Evolutionary conservation across 257 asterid genomes (phyloP).

Genomic region (Solanum bulbocastanum): DNA sequence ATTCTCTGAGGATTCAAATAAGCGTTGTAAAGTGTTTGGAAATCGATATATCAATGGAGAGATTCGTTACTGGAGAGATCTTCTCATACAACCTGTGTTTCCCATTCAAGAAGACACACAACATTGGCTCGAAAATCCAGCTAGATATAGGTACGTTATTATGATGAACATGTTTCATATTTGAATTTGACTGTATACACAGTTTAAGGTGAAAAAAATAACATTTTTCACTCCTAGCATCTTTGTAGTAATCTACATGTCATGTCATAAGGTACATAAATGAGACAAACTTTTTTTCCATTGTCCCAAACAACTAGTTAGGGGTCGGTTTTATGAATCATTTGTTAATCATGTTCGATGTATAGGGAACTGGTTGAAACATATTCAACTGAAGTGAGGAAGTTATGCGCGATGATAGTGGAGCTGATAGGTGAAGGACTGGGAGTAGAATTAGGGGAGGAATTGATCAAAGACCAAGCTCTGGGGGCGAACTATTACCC

Average conservation of each 20-base stretch:
- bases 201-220: not conserved
- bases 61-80: conserved; percentile 55
- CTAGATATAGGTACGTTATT: conserved; percentile 29
- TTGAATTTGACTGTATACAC: not conserved
- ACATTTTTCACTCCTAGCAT: too few species aligned
- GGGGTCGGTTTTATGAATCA: not conserved
- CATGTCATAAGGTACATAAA: too few species aligned
- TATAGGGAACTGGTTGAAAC: conserved; percentile 28
- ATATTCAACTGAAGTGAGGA: conserved; percentile 26
- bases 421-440: conserved; percentile 38
- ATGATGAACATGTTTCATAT: not conserved
- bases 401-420: conserved; percentile 24
- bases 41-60: conserved; percentile 34
- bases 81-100: conserved; percentile 46
- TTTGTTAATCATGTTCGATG: not conserved
- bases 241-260: too few species aligned
- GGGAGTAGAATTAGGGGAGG: conserved; percentile 32
- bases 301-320: not conserved
- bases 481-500: conserved; percentile 41
- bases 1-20: conserved; percentile 14
- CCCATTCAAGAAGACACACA: conserved; percentile 33
- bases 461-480: conserved; percentile 24
- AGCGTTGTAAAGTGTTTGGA: conserved; percentile 38
- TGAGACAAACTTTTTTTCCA: too few species aligned
- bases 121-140: conserved; percentile 49